Evolutionary conservation across 2,329 filamentous ascomycete species (phyloP), one percentile per base, ranked within the genome.

Genomic region (Pseudogymnoascus sp.): DNA sequence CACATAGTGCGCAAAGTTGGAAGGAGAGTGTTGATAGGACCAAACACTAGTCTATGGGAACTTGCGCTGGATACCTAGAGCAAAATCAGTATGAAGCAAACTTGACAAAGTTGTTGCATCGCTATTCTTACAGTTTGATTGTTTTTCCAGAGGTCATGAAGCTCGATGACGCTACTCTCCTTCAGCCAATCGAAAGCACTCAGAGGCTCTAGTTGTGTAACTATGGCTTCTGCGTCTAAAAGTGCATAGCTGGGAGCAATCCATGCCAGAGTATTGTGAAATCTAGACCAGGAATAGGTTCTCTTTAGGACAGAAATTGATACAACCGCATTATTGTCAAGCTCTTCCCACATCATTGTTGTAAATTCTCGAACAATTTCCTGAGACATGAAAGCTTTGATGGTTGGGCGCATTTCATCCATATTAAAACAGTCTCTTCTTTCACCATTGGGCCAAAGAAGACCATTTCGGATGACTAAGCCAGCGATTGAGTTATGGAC

Each of bases 181-280:
- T 80, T 81, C 62, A 81, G 65, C 77, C 77, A 81, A 60, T 76
- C 74, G 63, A 81, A 77, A 1, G 78, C 77, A 5, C 78, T 75
- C 3, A 81, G 70, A 11, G 78, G 78, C 63, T 79, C 74, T 0
- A 66, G 60, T 7, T 66, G 67, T 10, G 74, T 72, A 23, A 67
- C 66, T 34, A 75, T 75, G 8, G 72, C 59, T 4, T 68, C 65
- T 1, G 74, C 72, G 67, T 80, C 70, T 3, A 67, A 67, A 16
- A 80, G 67, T 6, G 78, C 74, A 25, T 71, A 66, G 50, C 72
- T 64, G 1, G 73, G 64, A 4, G 77, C 77, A 60, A 79, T 78
- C 77, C 77, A 81, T 5, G 74, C 71, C 5, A 80, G 70, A 4
- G 73, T 75, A 64, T 75, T 79, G 67, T 80, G 78, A 66, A 79